These are phyloP conservation scores for Protea cynaroides DNA, from an alignment of 164 flowering plant species.

Conservation along the genomic window DNA sequence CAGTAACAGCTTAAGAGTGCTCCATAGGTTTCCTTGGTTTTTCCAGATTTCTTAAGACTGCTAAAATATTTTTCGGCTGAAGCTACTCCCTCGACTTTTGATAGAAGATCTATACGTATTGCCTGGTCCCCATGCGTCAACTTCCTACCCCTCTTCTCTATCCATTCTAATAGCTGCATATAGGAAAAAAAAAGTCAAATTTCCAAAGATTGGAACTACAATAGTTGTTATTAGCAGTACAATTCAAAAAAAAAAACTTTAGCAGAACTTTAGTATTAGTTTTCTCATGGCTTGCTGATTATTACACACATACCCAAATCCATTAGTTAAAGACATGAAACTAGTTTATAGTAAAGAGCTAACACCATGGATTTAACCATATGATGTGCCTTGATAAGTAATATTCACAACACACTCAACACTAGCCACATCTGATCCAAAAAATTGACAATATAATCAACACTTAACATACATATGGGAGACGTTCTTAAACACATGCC, in stretches of 20 bases:
- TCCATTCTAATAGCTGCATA: conserved; percentile 70
- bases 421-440: no score
- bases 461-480: no score
- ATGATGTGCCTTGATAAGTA: no score
- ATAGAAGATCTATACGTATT: conserved; percentile 50
- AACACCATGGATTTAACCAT: no score
- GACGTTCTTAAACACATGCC: no score
- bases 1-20: conserved; percentile 69
- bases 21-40: conserved; percentile 44
- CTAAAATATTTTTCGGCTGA: conserved; percentile 61
- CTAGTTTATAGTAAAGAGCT: neutral
- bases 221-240: neutral
- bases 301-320: neutral
- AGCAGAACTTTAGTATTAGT: neutral
- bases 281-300: neutral
- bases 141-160: conserved; percentile 43
- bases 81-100: conserved; percentile 43
- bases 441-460: no score
- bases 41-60: conserved; percentile 26
- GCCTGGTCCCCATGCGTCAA: conserved; percentile 37
- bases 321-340: neutral
- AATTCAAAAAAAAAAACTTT: neutral
- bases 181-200: neutral
- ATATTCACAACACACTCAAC: no score
- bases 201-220: neutral